Base-by-base conservation (phyloP, 2,329 filamentous ascomycete species). In the Aurifilum marmelostoma region DNA sequence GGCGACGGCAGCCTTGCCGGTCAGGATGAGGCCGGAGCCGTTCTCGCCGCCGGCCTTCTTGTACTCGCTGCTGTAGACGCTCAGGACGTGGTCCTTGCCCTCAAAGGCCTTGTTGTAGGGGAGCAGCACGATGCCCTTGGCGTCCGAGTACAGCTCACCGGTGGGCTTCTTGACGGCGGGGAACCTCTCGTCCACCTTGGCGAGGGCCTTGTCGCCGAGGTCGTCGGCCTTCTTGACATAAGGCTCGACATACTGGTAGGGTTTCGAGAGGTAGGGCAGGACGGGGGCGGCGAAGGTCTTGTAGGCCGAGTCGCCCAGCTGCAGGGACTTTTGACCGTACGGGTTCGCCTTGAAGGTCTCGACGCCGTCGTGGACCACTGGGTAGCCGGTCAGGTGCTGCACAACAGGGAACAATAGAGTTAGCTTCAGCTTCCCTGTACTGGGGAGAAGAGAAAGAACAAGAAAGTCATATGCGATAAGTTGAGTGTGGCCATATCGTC, bases 371-470 rank as follows among this genome's bases (percentile, higher is more conserved):
- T 88, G 88, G 77, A 97, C 87, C 73, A 97, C 81, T 54, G 95
- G 95, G 81, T 97, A 97, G 73, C 90, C 91, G 75, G 89, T 85
- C 72, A 97, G 86, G 78, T 97, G 94, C 93, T 97, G 75, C 54
- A 47, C 5, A 21, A 21, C 7, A 16, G 43, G 43, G 21, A 47
- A n/a, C 3, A 60, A 63, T 68, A 50, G 68, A 68, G 71, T 75
- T 29, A 72, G 62, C 43, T 64, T 60, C 67, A 56, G 34, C 21
- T 14, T 27, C 18, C 2, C 9, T 24, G 6, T 37, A 9, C 12
- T 27, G n/a, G 11, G 11, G 7, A 43, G 18, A 43, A 8, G 8
- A n/a, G n/a, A n/a, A n/a, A n/a, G n/a, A n/a, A n/a, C n/a, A n/a
- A n/a, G n/a, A 34, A 34, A 34, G 29, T 12, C 14, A n/a, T 9